A percentile compares a stretch with the other conserved stretches of the same genome.
phyloP scores from a whole-genome alignment of 306 rosid genomes.

The Lathyrus tuberosus region DNA sequence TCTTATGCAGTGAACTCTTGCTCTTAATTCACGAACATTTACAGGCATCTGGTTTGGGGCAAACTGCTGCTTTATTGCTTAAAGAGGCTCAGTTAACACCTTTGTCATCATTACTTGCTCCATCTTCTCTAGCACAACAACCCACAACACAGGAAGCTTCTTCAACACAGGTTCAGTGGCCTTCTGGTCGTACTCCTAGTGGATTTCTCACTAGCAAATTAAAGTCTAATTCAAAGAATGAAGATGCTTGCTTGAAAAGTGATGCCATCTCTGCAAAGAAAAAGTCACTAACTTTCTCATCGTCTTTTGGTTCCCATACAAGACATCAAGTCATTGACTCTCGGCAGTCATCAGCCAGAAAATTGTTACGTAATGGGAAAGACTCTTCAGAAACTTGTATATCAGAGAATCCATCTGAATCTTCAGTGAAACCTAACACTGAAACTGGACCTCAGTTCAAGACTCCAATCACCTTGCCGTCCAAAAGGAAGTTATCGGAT shows the following conservation, averaged over 20 bases:
- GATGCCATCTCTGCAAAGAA: slow-evolving; percentile 62
- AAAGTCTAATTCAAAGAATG: slow-evolving; percentile 58
- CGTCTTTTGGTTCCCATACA: slow-evolving; percentile 65
- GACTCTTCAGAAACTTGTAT: slow-evolving; percentile 53
- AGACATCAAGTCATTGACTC: slow-evolving; percentile 60
- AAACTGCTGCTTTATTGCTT: slow-evolving; percentile 71
- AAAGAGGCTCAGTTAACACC: slow-evolving; percentile 97
- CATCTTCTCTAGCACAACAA: slow-evolving; percentile 72
- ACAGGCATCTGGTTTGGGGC: slow-evolving; percentile 83
- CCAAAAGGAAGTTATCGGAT: slow-evolving; percentile 77
- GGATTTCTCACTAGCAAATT: slow-evolving; percentile 75
- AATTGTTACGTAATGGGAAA: slow-evolving; percentile 50
- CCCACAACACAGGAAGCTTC: slow-evolving; percentile 71
- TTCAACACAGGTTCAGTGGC: slow-evolving; percentile 76
- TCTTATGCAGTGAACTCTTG: slow-evolving; percentile 77
- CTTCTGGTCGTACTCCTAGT: slow-evolving; percentile 70
- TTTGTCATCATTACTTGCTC: slow-evolving; percentile 74
- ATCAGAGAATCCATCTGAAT: slow-evolving; percentile 52
- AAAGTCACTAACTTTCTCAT: slow-evolving; percentile 72
- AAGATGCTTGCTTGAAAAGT: slow-evolving; percentile 57
- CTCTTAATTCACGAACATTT: slow-evolving; percentile 94
- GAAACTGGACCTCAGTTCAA: slow-evolving; percentile 76
- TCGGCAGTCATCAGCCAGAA: slow-evolving; percentile 49
- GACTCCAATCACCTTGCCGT: slow-evolving; percentile 68
- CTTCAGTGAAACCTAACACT: slow-evolving; percentile 44